These are phyloP conservation scores for Aegilops bicornis DNA, from an alignment of 176 grass and related monocot genomes.

Conservation along the genomic window DNA sequence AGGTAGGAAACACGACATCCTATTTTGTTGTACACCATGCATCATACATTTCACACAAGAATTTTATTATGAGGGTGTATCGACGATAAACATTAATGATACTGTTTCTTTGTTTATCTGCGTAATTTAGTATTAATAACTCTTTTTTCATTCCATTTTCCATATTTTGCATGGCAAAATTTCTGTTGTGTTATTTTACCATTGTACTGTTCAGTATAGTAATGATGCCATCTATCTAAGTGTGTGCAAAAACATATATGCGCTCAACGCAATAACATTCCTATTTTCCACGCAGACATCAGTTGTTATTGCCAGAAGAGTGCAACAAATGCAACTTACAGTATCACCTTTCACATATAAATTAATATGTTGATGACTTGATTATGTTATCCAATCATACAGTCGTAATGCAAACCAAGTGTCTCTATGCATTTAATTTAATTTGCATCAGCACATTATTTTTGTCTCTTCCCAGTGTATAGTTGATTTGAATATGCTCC, in stretches of 20 bases:
- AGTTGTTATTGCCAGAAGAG: neutral
- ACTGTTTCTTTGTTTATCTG: neutral
- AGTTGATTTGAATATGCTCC: neutral
- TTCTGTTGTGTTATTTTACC: neutral
- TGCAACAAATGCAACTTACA: neutral
- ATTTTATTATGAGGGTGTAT: neutral
- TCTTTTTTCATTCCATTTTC: neutral
- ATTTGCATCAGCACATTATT: neutral
- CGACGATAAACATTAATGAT: neutral
- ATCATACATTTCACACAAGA: neutral
- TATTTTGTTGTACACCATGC: neutral
- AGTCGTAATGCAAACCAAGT: neutral
- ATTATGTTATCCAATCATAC: neutral
- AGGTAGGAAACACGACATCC: slow-evolving; percentile 35
- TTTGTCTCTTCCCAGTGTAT: neutral
- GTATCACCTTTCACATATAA: neutral
- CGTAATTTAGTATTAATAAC: neutral
- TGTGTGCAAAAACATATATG: neutral
- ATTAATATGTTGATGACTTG: neutral
- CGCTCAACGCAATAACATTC: neutral
- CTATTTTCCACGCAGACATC: neutral
- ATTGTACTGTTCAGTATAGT: neutral
- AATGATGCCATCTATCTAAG: neutral
- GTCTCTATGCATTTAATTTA: neutral
- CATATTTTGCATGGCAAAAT: neutral